Evolutionary conservation across 2,329 filamentous ascomycete species (phyloP), one percentile per base, ranked within the genome.

Genomic region (Venturia oleaginea): DNA sequence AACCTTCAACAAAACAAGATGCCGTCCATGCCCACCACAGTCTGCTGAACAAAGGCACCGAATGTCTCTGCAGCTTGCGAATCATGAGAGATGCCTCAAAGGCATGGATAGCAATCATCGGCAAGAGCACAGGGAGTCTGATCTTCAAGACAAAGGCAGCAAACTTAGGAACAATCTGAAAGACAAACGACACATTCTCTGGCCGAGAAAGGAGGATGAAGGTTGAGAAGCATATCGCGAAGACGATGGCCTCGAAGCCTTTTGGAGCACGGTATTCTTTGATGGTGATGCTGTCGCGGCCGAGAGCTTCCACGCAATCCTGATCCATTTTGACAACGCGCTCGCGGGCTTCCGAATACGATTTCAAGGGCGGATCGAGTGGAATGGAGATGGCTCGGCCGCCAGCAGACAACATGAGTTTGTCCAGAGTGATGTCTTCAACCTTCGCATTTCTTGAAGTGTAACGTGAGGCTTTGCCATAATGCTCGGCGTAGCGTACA

Each of bases 401-500:
- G 27, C 78, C 77, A 66, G 84, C 84, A 64, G 70, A 71, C 70
- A 93, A 80, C 42, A 79, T 83, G 76, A 97, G 82, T 67, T 81
- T 74, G 42, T 80, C 75, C 65, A 91, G 81, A 38, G 81, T 80
- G 67, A 96, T 79, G 72, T 92, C 87, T 64, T 81, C 78, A 68
- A 96, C 79, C 46, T 79, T 76, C 24, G 89, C 85, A 24, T 79
- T 77, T 65, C 83, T 77, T 61, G 87, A 82, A 61, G 81, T 77
- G 66, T 77, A 75, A 8, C 81, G 71, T 19, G 86, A 82, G 55
- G 90, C 78, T 19, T 79, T 75, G 72, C 79, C 80, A 78, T 86
- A 91, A 75, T 91, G 84, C 68, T 86, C 86, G n/a, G 95, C 84
- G 76, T 92, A 96, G 72, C 88, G 83, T 65, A 83, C 78, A 61